Base-by-base conservation (phyloP, 768 basidiomycete genomes). In the Suillus clintonianus region DNA sequence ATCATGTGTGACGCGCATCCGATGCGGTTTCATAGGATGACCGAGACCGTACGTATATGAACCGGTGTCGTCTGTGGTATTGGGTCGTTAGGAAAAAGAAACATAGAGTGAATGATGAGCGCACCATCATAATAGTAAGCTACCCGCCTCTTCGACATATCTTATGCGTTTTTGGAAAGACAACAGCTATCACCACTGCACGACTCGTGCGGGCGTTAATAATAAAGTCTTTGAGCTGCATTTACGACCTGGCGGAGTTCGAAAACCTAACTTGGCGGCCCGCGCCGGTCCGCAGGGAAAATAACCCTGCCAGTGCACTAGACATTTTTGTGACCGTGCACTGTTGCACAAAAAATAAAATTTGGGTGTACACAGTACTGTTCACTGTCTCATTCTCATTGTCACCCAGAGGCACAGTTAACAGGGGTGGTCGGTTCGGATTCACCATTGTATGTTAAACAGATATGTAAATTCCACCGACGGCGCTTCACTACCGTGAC, bases 11-110 rank as follows among this genome's bases (percentile, higher is more conserved):
- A 99, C 90, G 59, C 91, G 86, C 80, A 99, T 97, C 42, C 97
- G 83, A 72, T 97, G 94, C 0, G 97, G 97, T 77, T 98, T 97
- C 94, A 98, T 97, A 54, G 91, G 91, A 68, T 97, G 96, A 3
- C 90, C 90, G 59, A 91, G 80, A 42, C 94, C 94, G 73, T 94
- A 97, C 1, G 91, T 91, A 72, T 91, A 89, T 37, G 85, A 79
- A 27, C 88, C 88, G 34, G 92, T 85, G 67, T 94, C 91, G 59
- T 81, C 91, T 94, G 63, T 56, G 32, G 22, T 34, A 39, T 59
- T 41, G 24, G 22, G 30, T 50, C 11, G 57, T 62, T 51, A 61
- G 45, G 63, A 32, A 60, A 39, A 62, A 43, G 24, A 15, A n/a
- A 39, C 0, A 45, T 17, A n/a, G 43, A 43, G 30, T 53, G 1